Evolutionary conservation across 2,329 filamentous ascomycete species (phyloP), one percentile per base, ranked within the genome.

Genomic region (Westerdykella aurantiaca): DNA sequence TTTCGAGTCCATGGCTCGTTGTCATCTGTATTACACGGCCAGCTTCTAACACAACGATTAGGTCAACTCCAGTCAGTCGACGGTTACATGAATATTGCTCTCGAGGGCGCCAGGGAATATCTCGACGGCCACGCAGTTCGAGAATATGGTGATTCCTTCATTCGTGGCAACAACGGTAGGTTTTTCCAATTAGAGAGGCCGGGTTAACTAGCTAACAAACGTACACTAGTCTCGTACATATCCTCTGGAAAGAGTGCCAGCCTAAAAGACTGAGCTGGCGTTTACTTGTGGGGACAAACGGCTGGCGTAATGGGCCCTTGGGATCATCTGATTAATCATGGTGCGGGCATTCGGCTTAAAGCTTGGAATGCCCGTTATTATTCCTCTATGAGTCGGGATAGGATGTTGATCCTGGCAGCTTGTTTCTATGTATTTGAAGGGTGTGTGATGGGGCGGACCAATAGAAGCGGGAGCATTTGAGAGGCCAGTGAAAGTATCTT

Each of bases 41-140:
- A 10, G 11, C 11, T 9, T 12, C 25, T 29, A 29, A 29, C 25
- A 29, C 33, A 38, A 56, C 29, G 2, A 6, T 14, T 50, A 96
- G 91, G 93, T 56, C 89, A 96, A 67, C 79, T 97, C 31, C 90
- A 97, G 67, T 95, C 90, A 0, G 91, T 98, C 39, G 93, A 98
- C 69, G 93, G 93, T 41, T 98, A 97, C 72, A 98, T 98, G 93
- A 98, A 98, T 72, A 96, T 98, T 66, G 91, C 93, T 11, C 80
- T 98, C 23, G 93, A 98, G 70, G 93, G 95, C 72, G 95, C 89
- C 16, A 84, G 88, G 53, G 93, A 98, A 71, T 89, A 84, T 57
- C 85, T 96, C 55, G 85, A 95, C 62, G 91, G 90, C 34, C 80
- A 82, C 52, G 81, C 91, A 70, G 80, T 86, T 58, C 80, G 87